Evolutionary conservation across 1,284 basidiomycete genomes (phyloP).

Genomic region (Leccinum insigne): DNA sequence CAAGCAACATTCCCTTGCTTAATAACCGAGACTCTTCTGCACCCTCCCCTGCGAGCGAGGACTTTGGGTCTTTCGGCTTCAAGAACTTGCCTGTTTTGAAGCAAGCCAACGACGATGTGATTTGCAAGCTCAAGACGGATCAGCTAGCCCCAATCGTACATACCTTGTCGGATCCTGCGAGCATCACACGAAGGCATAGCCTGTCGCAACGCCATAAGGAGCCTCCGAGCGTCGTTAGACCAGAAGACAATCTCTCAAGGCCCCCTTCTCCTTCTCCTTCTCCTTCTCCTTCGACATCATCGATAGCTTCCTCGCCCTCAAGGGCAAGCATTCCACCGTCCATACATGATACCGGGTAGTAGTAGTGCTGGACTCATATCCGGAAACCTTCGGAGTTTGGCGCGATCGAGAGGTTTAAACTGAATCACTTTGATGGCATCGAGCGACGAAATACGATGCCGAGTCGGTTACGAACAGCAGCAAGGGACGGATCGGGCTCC

Average conservation of each 20-base stretch:
- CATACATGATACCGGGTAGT: constrained; percentile 53
- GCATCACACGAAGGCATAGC: constrained; percentile 63
- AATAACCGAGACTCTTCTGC: constrained; percentile 41
- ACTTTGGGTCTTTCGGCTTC: constrained; percentile 98
- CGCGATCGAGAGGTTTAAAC: constrained; percentile 84
- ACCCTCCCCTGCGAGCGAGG: constrained; percentile 64
- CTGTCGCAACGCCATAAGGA: constrained; percentile 75
- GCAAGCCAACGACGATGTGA: constrained; percentile 98
- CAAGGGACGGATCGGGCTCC: constrained; percentile 68
- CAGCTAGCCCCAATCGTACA: constrained; percentile 70
- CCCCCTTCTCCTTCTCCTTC: constrained; percentile 78
- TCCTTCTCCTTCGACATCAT: constrained; percentile 65
- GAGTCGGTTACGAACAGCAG: constrained; percentile 83
- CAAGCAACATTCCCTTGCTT: constrained; percentile 48
- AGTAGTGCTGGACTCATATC: constrained; percentile 53
- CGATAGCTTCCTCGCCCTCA: constrained; percentile 90
- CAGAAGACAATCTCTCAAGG: constrained; percentile 59
- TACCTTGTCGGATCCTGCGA: constrained; percentile 64
- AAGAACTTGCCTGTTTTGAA: constrained; percentile 97
- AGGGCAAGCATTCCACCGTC: constrained; percentile 70
- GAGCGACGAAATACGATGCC: constrained; percentile 87
- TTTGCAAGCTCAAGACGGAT: constrained; percentile 90
- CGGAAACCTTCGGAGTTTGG: constrained; percentile 87
- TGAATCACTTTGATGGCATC: constrained; percentile 70
- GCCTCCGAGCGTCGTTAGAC: constrained; percentile 74